Conservation (phyloP, 1,284 basidiomycete species). For the Boletellus dicymbophilus region DNA sequence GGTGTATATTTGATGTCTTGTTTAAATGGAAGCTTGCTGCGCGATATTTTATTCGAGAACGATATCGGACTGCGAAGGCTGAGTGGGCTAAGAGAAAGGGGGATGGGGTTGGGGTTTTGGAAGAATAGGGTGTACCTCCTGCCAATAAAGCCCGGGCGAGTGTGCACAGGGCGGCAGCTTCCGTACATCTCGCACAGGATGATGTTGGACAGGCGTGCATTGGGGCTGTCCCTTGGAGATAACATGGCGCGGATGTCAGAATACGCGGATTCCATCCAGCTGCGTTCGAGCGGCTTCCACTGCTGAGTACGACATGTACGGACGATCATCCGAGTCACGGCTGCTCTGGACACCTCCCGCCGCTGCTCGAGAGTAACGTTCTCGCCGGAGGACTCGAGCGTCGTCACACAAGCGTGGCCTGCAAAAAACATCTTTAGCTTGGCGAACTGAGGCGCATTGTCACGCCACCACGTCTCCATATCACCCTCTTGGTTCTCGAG, state of each 20-base stretch:
- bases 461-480: slow-evolving; percentile 31
- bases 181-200: slow-evolving; percentile 25
- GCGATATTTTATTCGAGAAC: slow-evolving; percentile 15
- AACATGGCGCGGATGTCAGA: slow-evolving; percentile 28
- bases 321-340: slow-evolving; percentile 19
- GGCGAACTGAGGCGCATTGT: slow-evolving; percentile 21
- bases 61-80: slow-evolving; percentile 25
- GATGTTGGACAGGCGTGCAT: slow-evolving; percentile 16
- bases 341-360: slow-evolving; percentile 16
- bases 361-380: slow-evolving; percentile 15
- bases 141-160: neutral
- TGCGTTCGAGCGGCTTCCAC: slow-evolving; percentile 26
- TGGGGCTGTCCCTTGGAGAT: slow-evolving; percentile 7
- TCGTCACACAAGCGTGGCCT: slow-evolving; percentile 29
- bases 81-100: slow-evolving; percentile 12
- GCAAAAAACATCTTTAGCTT: slow-evolving; percentile 26
- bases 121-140: slow-evolving; percentile 25
- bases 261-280: slow-evolving; percentile 25
- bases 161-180: neutral
- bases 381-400: slow-evolving; percentile 16
- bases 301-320: slow-evolving; percentile 19
- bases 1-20: slow-evolving; percentile 6
- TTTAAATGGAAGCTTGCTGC: slow-evolving; percentile 23
- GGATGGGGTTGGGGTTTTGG: slow-evolving; percentile 20
- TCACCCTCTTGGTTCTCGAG: slow-evolving; percentile 27